A percentile compares a stretch with the other conserved stretches of the same genome.
phyloP scores from a whole-genome alignment of 306 rosid genomes.

The Citrullus colocynthis region DNA sequence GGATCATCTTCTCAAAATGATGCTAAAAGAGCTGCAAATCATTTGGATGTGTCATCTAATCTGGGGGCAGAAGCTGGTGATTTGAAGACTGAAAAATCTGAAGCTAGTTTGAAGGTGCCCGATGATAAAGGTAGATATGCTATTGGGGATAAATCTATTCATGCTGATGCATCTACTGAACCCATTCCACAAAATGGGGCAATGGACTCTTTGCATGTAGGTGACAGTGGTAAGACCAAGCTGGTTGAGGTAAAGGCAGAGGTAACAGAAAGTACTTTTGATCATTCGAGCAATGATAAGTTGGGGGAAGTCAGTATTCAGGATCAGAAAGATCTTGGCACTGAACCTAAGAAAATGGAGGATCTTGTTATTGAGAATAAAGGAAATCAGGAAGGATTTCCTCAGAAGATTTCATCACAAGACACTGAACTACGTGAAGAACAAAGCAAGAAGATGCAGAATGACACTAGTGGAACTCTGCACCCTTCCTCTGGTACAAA shows the following conservation, averaged over 20 bases:
- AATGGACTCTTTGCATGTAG: conserved; percentile 13
- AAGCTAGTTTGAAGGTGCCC: conserved; percentile 24
- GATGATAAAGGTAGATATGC: conserved; percentile 20
- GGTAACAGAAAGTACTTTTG: conserved; percentile 24
- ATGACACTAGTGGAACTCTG: conserved; percentile 24
- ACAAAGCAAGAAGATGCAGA: conserved; percentile 25
- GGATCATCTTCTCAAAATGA: conserved; percentile 27
- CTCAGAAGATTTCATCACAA: conserved; percentile 17
- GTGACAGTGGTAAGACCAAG: conserved; percentile 39
- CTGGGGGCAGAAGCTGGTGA: conserved; percentile 15
- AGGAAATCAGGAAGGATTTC: conserved; percentile 32
- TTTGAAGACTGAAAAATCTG: conserved; percentile 28
- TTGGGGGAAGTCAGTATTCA: conserved; percentile 16
- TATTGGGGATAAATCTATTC: conserved; percentile 19
- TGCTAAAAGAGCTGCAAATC: conserved; percentile 17
- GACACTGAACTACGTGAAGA: conserved; percentile 29
- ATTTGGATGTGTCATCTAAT: conserved; percentile 19
- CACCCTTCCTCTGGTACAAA: conserved; percentile 20
- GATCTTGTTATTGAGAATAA: conserved; percentile 23
- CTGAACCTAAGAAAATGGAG: conserved; percentile 14
- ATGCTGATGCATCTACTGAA: conserved; percentile 6
- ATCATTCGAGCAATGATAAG: conserved; percentile 18
- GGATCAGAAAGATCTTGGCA: conserved; percentile 25
- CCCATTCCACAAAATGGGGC: conserved; percentile 18
- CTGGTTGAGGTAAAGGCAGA: conserved; percentile 29